Percentiles rank a stretch among this genome's conserved stretches.
Evolutionary conservation across 371 early-diverging fungal species (phyloP).

Genomic region (Circinella minor): DNA sequence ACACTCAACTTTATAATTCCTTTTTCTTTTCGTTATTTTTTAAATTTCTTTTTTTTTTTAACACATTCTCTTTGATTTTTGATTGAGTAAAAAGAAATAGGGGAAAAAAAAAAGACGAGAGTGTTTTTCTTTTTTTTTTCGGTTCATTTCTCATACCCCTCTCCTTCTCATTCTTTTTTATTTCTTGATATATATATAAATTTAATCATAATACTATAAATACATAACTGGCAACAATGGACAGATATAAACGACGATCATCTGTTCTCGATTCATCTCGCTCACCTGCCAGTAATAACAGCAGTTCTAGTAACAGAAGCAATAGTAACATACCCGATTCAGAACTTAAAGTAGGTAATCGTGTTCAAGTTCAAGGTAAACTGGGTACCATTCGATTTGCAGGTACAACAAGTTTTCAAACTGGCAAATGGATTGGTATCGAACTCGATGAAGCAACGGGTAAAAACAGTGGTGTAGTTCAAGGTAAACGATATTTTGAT

Average conservation of each 20-base stretch:
- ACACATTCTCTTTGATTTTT: not conserved
- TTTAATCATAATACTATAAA: not conserved
- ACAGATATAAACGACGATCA: slow-evolving; percentile 8
- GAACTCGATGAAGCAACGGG: slow-evolving; percentile 76
- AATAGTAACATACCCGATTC: slow-evolving; percentile 10
- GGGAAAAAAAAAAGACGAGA: not conserved
- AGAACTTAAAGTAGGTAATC: slow-evolving; percentile 42
- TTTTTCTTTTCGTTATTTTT: not conserved
- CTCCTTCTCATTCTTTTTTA: too few species aligned
- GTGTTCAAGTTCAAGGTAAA: slow-evolving; percentile 69
- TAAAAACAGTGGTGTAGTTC: slow-evolving; percentile 82
- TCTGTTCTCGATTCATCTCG: slow-evolving; percentile 13
- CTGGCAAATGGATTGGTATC: slow-evolving; percentile 84
- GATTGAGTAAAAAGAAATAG: not conserved
- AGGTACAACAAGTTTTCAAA: slow-evolving; percentile 75
- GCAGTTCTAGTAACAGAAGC: slow-evolving; percentile 5
- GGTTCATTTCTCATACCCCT: too few species aligned
- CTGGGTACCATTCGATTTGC: slow-evolving; percentile 68
- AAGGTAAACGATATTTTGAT: slow-evolving; percentile 83
- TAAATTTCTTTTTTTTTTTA: not conserved
- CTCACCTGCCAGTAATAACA: slow-evolving; percentile 8
- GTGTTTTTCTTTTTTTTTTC: not conserved
- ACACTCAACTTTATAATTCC: not conserved
- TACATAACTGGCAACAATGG: not conserved
- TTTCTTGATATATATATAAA: too few species aligned